These are phyloP conservation scores for Bidens hawaiensis DNA, from an alignment of 140 eudicot genomes.

Conservation along the genomic window DNA sequence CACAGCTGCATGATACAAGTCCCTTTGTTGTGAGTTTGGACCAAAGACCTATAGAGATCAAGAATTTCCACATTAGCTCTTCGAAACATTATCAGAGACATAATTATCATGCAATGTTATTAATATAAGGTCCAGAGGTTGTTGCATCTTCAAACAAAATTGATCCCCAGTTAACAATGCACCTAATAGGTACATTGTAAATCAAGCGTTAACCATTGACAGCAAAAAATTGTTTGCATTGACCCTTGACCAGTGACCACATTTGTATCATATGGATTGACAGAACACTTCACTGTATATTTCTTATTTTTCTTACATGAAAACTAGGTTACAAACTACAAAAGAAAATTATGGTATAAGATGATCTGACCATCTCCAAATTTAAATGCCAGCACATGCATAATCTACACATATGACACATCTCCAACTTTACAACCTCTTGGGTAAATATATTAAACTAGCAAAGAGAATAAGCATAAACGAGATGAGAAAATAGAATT, in stretches of 20 bases:
- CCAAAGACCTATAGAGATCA: slow-evolving; percentile 38
- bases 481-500: not conserved
- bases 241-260: not conserved
- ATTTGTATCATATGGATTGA: not conserved
- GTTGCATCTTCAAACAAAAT: not conserved
- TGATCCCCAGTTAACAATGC: not conserved
- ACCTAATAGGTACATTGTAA: not conserved
- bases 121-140: slow-evolving; percentile 1
- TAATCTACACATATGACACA: not conserved
- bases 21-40: slow-evolving; percentile 49
- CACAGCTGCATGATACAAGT: slow-evolving; percentile 51
- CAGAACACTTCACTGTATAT: not conserved
- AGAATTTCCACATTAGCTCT: slow-evolving; percentile 12
- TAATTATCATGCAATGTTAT: slow-evolving; percentile 9
- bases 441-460: not conserved
- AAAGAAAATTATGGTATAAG: not conserved
- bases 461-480: slow-evolving; percentile 12
- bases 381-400: not conserved
- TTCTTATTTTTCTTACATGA: not conserved
- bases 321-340: slow-evolving; percentile 4
- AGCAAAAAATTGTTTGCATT: not conserved
- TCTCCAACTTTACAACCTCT: not conserved
- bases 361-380: not conserved
- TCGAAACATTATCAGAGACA: not conserved
- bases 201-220: not conserved